Evolutionary conservation across 2,329 filamentous ascomycete genomes (phyloP), one percentile per base, ranked within the genome.

Genomic region (Metarhizium brunneum): DNA sequence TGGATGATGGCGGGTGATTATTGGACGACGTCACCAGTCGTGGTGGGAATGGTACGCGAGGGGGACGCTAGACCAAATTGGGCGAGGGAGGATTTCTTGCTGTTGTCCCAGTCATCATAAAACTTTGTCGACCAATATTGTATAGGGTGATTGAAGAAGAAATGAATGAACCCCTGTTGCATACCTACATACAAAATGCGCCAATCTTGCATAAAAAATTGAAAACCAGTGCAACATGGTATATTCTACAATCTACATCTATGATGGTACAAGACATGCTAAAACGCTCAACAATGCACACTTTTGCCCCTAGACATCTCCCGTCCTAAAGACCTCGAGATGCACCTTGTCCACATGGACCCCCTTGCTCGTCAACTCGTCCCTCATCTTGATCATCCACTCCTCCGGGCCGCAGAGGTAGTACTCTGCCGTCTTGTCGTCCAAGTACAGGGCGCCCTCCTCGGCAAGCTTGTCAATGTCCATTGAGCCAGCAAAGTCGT

Each of bases 361-460:
- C 0, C 83, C 84, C 56, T 72, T 67, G 1, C 61, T 69, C 60
- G 74, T 68, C 57, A 90, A 69, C 57, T 72, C 74, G 14, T 68
- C 67, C 61, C 79, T 72, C 30, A 80, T 71, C 49, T 82, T 77
- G 11, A 75, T 62, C 87, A 90, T 90, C 73, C 90, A 90, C 16
- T 66, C 64, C 54, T 76, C 74, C 0, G 87, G 86, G 0, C 87
- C 87, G 64, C 87, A 90, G 48, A 88, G 68, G 62, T 81, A 90
- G 66, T 89, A 91, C 61, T 82, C 73, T 0, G 87, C 75, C 50
- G 68, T 68, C 1, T 66, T 51, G 60, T 86, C 71, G 16, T 73
- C 70, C 2, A 83, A 63, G 59, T 76, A 81, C 35, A 90, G 69
- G 47, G 79, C 72, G 0, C 67, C 63, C 16, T 77, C 70, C 8